These are phyloP conservation scores for Colletotrichum chrysophilum DNA, from an alignment of 2,329 filamentous ascomycete genomes.

Conservation along the genomic window DNA sequence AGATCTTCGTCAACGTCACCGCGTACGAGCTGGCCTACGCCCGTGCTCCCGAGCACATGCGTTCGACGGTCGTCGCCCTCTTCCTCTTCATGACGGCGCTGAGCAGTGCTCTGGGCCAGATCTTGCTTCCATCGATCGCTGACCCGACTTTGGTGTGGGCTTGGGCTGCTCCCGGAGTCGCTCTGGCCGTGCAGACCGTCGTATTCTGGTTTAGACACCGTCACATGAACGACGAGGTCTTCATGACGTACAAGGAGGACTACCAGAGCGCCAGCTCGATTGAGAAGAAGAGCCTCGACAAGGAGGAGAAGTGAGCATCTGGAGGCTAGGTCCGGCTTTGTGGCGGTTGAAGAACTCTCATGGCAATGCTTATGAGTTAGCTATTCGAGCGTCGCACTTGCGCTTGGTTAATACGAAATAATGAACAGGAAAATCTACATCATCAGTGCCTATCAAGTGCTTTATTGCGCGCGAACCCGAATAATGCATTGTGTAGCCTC, in stretches of 20 bases:
- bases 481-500: neutral
- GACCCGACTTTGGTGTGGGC: constrained; percentile 38
- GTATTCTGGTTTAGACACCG: constrained; percentile 29
- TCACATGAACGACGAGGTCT: constrained; percentile 25
- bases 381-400: neutral
- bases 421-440: neutral
- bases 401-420: neutral
- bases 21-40: constrained; percentile 72
- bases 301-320: neutral
- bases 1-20: constrained; percentile 67
- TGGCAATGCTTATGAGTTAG: neutral
- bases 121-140: constrained; percentile 43
- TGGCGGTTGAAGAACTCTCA: neutral
- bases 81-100: constrained; percentile 64
- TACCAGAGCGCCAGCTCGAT: neutral
- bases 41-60: constrained; percentile 71
- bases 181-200: constrained; percentile 26
- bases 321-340: neutral
- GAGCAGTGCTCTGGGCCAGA: constrained; percentile 54
- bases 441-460: neutral
- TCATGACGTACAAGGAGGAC: constrained; percentile 15
- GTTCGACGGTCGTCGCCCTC: constrained; percentile 61
- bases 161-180: constrained; percentile 30
- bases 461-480: neutral
- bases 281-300: neutral